phyloP scores from a whole-genome alignment of 345 rosid genomes.

The Barbarea vulgaris region DNA sequence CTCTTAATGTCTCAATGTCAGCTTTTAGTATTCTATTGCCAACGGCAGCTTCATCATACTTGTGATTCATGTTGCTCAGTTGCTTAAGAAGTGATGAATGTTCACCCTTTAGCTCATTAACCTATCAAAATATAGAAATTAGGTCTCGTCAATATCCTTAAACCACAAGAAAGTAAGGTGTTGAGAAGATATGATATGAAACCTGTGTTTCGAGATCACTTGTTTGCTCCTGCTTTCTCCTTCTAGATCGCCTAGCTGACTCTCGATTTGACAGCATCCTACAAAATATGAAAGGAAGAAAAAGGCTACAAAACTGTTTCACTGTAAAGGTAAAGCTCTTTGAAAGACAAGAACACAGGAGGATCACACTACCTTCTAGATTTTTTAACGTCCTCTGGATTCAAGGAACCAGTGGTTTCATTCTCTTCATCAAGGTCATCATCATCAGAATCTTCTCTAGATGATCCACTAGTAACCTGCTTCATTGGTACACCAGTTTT shows the following conservation, averaged over 20 bases:
- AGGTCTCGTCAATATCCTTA: not conserved
- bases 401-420: conserved; percentile 62
- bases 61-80: conserved; percentile 69
- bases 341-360: conserved; percentile 4
- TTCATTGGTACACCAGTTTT: conserved; percentile 50
- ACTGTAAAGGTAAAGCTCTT: not conserved
- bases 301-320: not conserved
- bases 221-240: conserved; percentile 86
- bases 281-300: conserved; percentile 6
- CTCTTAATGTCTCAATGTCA: conserved; percentile 87
- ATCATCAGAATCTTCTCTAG: conserved; percentile 86
- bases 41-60: conserved; percentile 78
- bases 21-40: conserved; percentile 93
- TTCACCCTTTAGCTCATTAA: conserved; percentile 77
- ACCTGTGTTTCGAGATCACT: conserved; percentile 95
- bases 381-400: conserved; percentile 65
- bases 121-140: conserved; percentile 45
- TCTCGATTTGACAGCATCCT: conserved; percentile 99
- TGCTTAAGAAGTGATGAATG: conserved; percentile 68
- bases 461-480: conserved; percentile 91
- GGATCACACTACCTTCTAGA: conserved; percentile 59
- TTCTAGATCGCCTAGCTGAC: conserved; percentile 97
- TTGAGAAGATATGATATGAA: not conserved
- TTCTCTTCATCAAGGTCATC: conserved; percentile 91
- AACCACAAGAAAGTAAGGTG: not conserved